phyloP scores from a whole-genome alignment of 2,329 filamentous ascomycete genomes.

The Penicillium oxalicum region DNA sequence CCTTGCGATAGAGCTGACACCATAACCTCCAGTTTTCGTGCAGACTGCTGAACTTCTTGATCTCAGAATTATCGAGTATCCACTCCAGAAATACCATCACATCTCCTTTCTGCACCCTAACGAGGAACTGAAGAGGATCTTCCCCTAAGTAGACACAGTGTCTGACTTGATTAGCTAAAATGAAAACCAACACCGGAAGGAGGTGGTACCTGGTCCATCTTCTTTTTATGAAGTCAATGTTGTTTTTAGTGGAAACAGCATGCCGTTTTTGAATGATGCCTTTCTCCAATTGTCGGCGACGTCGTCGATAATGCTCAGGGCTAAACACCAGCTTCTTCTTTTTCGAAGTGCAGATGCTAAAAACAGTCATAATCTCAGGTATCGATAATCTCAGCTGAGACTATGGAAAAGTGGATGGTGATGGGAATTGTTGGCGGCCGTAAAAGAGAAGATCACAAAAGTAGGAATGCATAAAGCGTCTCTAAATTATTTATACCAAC shows the following conservation, averaged over 20 bases:
- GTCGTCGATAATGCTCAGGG: slow-evolving; percentile 3
- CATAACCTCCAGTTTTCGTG: background rate
- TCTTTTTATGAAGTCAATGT: slow-evolving; percentile 4
- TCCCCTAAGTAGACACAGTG: slow-evolving; percentile 2
- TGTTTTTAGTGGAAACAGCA: slow-evolving; percentile 7
- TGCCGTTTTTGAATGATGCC: slow-evolving; percentile 3
- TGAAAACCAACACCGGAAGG: background rate
- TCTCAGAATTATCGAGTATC: background rate
- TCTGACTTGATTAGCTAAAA: background rate
- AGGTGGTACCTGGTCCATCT: slow-evolving; percentile 1
- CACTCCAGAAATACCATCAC: background rate
- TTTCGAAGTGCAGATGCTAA: background rate
- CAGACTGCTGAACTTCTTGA: background rate
- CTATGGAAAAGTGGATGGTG: too few species aligned
- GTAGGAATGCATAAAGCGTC: too few species aligned
- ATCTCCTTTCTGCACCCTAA: background rate
- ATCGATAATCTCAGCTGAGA: too few species aligned
- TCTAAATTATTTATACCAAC: too few species aligned
- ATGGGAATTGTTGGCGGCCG: too few species aligned
- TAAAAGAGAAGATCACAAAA: too few species aligned
- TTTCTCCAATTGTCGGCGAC: slow-evolving; percentile 5
- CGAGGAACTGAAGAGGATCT: background rate
- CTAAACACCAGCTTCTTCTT: background rate
- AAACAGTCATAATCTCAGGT: too few species aligned
- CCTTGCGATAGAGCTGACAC: background rate